phyloP scores from a whole-genome alignment of 106 monocot species.

The Dioscorea alata region DNA sequence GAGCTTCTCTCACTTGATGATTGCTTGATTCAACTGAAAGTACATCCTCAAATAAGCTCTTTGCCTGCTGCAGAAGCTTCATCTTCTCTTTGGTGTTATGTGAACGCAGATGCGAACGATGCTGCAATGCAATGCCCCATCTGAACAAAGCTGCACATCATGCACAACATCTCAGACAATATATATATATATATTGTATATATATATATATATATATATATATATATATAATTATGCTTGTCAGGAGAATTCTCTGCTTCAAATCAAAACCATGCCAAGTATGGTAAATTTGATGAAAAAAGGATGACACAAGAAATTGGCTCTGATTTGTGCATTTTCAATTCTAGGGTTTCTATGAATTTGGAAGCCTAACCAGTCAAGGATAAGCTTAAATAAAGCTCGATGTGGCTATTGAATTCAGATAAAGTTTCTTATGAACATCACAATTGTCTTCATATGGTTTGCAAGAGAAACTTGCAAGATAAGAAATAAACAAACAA shows the following conservation, averaged over 20 bases:
- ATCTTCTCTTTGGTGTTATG: slow-evolving; percentile 54
- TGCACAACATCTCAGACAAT: slow-evolving; percentile 1
- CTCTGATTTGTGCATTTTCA: too few relatives aligned
- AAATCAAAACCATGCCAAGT: background rate
- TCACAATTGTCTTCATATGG: background rate
- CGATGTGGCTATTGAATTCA: background rate
- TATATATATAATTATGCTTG: too few relatives aligned
- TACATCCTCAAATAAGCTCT: slow-evolving; percentile 80
- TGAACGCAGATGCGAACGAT: slow-evolving; percentile 51
- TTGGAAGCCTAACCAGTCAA: background rate
- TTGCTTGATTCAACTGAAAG: slow-evolving; percentile 58
- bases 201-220: too few relatives aligned
- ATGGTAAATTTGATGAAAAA: background rate
- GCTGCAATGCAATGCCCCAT: slow-evolving; percentile 76
- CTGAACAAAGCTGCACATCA: slow-evolving; percentile 70
- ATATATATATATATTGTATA: too few relatives aligned
- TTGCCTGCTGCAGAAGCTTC: slow-evolving; percentile 78
- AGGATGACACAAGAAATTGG: too few relatives aligned
- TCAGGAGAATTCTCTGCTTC: background rate
- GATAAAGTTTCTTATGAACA: background rate
- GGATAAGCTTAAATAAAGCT: background rate
- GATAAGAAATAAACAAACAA: background rate
- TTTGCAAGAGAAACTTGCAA: background rate
- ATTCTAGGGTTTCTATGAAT: too few relatives aligned
- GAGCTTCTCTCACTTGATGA: slow-evolving; percentile 48